A percentile compares a stretch with the other conserved stretches of the same genome.
Conservation (phyloP, 306 rosid species). For the Dryas alaskensis region DNA sequence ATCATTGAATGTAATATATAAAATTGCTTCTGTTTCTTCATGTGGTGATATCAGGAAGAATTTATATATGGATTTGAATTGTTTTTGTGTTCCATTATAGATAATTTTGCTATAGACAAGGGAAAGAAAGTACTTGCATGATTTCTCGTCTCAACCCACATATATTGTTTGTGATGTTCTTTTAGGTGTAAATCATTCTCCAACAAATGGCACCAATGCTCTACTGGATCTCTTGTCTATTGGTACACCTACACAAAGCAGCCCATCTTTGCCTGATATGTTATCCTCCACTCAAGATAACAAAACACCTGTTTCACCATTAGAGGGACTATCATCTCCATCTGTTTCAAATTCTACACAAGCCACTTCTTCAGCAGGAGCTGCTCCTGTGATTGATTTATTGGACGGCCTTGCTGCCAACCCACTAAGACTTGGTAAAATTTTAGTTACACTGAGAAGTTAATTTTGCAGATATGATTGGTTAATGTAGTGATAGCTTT, state of each 20-base stretch:
- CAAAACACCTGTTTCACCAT: conserved; percentile 50
- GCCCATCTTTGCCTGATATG: conserved; percentile 51
- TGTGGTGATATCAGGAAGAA: neutral
- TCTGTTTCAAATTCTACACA: conserved; percentile 47
- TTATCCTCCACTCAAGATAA: conserved; percentile 47
- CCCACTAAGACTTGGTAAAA: conserved; percentile 46
- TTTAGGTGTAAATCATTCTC: conserved; percentile 53
- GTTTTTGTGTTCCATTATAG: neutral
- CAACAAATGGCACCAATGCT: conserved; percentile 65
- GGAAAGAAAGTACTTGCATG: neutral
- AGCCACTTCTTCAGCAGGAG: conserved; percentile 49
- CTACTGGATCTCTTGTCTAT: conserved; percentile 81
- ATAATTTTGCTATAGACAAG: neutral
- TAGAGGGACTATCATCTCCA: conserved; percentile 63
- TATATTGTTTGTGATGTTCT: conserved; percentile 25
- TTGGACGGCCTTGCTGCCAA: conserved; percentile 62
- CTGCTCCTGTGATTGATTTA: conserved; percentile 70
- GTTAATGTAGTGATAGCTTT: conserved; percentile 23
- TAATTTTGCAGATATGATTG: conserved; percentile 9
- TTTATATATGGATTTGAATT: neutral
- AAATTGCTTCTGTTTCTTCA: conserved; percentile 4
- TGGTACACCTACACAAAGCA: conserved; percentile 52
- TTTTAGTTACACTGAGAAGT: conserved; percentile 17
- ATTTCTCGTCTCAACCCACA: conserved; percentile 16
- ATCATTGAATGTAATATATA: neutral